Evolutionary conservation across 2,329 filamentous ascomycete species (phyloP).

Genomic region (Teratosphaeria destructans): DNA sequence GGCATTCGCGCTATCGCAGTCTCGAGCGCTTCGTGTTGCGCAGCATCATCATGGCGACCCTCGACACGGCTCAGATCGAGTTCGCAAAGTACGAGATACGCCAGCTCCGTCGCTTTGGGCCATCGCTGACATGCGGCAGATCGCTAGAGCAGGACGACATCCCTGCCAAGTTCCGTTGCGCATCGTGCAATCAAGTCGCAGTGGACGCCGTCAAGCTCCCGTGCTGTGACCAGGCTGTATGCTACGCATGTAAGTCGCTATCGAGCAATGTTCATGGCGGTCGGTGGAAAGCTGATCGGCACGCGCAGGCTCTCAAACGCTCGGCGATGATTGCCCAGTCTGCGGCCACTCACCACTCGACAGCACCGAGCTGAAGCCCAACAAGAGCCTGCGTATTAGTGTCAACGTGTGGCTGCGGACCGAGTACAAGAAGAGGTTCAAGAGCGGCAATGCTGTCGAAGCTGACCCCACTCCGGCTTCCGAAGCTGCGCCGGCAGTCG

Average conservation of each 20-base stretch:
- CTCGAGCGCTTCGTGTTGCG: background rate
- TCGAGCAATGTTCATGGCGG: background rate
- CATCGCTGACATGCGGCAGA: constrained; percentile 35
- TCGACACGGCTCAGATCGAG: constrained; percentile 13
- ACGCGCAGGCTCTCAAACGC: constrained; percentile 6
- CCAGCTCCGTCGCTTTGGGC: background rate
- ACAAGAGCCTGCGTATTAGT: constrained; percentile 85
- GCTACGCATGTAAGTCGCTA: constrained; percentile 64
- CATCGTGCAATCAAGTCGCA: constrained; percentile 82
- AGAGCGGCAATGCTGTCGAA: constrained; percentile 15
- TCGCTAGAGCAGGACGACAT: constrained; percentile 69
- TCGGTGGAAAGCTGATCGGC: constrained; percentile 7
- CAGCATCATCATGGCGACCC: constrained; percentile 4
- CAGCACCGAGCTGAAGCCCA: constrained; percentile 73
- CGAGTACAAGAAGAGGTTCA: constrained; percentile 57
- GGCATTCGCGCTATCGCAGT: background rate
- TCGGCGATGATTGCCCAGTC: constrained; percentile 69
- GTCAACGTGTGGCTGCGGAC: constrained; percentile 85
- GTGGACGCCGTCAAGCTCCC: constrained; percentile 84
- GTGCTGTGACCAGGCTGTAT: constrained; percentile 93
- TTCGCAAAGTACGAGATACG: constrained; percentile 16
- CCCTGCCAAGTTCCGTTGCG: constrained; percentile 92
- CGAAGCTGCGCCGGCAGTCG: background rate
- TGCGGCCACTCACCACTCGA: constrained; percentile 88
- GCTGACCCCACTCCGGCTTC: constrained; percentile 5